These are phyloP conservation scores for Theileria orientalis DNA, from an alignment of 169 alveolate species.

Conservation along the genomic window DNA sequence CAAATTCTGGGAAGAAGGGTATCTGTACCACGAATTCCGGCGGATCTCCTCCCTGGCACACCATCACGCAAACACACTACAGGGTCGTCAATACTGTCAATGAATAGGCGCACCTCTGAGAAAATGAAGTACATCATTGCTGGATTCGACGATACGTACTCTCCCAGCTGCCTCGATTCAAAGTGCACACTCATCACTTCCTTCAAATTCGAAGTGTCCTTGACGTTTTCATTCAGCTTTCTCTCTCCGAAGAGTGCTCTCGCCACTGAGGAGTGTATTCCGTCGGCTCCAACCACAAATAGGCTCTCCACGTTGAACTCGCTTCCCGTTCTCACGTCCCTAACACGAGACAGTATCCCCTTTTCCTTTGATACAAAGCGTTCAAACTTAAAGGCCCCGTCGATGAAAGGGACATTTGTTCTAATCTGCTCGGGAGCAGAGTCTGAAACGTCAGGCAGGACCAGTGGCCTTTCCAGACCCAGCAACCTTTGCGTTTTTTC, in stretches of 20 bases:
- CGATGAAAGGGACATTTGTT: slow-evolving; percentile 37
- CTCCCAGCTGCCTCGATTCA: slow-evolving; percentile 73
- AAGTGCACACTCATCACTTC: slow-evolving; percentile 86
- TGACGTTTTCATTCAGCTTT: slow-evolving; percentile 30
- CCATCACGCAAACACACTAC: slow-evolving; percentile 81
- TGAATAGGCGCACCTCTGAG: slow-evolving; percentile 59
- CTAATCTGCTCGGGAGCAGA: not conserved
- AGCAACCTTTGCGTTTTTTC: slow-evolving; percentile 17
- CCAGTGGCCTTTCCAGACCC: slow-evolving; percentile 25
- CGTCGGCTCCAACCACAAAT: slow-evolving; percentile 67
- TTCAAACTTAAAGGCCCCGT: slow-evolving; percentile 56
- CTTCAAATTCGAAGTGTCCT: slow-evolving; percentile 64
- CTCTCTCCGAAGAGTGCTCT: slow-evolving; percentile 59
- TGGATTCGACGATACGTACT: slow-evolving; percentile 67
- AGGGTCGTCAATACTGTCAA: not conserved
- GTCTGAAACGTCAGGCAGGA: not conserved
- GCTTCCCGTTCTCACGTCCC: slow-evolving; percentile 19
- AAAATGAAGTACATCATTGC: slow-evolving; percentile 87
- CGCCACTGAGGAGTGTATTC: slow-evolving; percentile 72
- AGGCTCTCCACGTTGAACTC: slow-evolving; percentile 34
- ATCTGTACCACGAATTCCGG: slow-evolving; percentile 90
- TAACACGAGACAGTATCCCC: slow-evolving; percentile 39
- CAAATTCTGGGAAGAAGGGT: slow-evolving; percentile 84
- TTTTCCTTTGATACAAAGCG: slow-evolving; percentile 24
- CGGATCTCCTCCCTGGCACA: slow-evolving; percentile 80